A percentile compares a stretch with the other conserved stretches of the same genome.
Evolutionary conservation across 306 rosid species (phyloP).

Genomic region (Clitoria ternatea): DNA sequence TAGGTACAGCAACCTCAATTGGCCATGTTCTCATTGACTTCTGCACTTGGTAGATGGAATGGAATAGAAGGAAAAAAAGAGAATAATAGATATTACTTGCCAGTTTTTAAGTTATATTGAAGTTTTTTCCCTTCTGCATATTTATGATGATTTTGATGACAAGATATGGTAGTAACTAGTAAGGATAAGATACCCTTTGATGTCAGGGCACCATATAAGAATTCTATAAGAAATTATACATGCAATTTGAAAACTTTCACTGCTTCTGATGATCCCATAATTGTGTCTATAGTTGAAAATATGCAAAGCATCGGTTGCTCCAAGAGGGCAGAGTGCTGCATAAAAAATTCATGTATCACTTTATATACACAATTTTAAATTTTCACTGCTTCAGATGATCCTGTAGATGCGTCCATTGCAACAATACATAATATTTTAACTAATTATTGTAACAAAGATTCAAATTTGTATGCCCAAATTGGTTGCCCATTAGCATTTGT

Average conservation of each 20-base stretch:
- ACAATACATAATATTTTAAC: background rate
- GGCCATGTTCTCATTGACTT: background rate
- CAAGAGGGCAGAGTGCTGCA: background rate
- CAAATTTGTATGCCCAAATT: background rate
- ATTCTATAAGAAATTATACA: background rate
- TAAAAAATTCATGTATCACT: background rate
- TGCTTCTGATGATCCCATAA: background rate
- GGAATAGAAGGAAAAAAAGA: background rate
- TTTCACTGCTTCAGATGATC: background rate
- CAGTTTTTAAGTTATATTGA: background rate
- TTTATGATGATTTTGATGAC: background rate
- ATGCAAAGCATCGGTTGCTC: no score
- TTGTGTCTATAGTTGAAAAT: no score
- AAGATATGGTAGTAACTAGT: slow-evolving; percentile 10
- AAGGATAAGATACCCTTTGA: background rate
- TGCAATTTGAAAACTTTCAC: background rate
- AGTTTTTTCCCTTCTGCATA: background rate
- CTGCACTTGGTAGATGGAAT: background rate
- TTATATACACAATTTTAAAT: no score
- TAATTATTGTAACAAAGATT: background rate
- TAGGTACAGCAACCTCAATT: background rate
- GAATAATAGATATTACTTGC: background rate
- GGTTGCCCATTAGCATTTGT: background rate
- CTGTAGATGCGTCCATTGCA: background rate
- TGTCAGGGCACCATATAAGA: background rate